Percentiles rank a stretch among this genome's conserved stretches.
Conservation (phyloP, 805 yeast species). For the Pichia exigua region DNA sequence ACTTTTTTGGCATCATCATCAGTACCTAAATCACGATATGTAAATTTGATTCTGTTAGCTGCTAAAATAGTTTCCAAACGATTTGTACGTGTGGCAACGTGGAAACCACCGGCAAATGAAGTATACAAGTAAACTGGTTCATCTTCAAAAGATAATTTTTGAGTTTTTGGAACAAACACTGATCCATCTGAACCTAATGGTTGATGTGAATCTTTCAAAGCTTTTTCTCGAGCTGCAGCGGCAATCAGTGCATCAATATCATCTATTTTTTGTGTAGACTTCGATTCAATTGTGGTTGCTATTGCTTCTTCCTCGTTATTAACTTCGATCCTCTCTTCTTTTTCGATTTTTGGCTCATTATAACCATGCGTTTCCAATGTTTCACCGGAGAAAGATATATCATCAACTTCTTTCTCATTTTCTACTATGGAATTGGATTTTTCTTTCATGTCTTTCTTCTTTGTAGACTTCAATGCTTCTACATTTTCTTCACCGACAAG, state of each 20-base stretch:
- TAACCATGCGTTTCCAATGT: neutral
- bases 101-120: slow-evolving; percentile 82
- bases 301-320: neutral
- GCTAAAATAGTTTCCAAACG: slow-evolving; percentile 64
- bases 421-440: too few species aligned
- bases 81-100: slow-evolving; percentile 69
- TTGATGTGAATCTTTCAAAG: slow-evolving; percentile 2
- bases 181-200: slow-evolving; percentile 14
- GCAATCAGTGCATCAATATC: slow-evolving; percentile 22
- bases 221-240: slow-evolving; percentile 23
- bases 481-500: too few species aligned
- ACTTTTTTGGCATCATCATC: slow-evolving; percentile 78
- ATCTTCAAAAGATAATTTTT: slow-evolving; percentile 32
- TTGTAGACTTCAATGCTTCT: too few species aligned
- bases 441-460: too few species aligned
- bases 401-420: too few species aligned
- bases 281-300: neutral
- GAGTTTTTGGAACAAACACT: slow-evolving; percentile 27
- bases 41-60: slow-evolving; percentile 63
- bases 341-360: neutral
- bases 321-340: neutral
- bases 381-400: too few species aligned
- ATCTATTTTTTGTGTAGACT: slow-evolving; percentile 10
- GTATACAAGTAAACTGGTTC: slow-evolving; percentile 74
- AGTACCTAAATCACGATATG: slow-evolving; percentile 74